Base-by-base conservation (phyloP, 306 rosid species). In the Morella rubra region DNA sequence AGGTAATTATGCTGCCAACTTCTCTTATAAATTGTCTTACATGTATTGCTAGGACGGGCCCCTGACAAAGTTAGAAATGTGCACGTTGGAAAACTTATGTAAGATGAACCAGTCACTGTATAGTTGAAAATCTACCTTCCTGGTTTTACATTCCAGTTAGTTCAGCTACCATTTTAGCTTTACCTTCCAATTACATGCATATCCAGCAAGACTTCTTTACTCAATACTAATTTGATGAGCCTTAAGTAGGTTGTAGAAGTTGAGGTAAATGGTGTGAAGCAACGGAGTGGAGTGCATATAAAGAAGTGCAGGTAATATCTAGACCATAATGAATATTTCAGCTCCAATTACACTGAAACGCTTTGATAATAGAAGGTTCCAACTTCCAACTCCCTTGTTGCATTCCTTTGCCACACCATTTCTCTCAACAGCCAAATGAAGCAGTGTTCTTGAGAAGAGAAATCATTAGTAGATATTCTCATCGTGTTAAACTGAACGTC, bases 271-370 rank as follows among this genome's bases (percentile, higher is more conserved):
- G 98, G 97, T 77, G 80, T 76, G 83, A 92, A 88, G 88, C 97
- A 95, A 82, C 88, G 76, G 80, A 95, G 98, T 83, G 97, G 98
- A 60, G 97, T 95, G 70, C 97, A 65, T 71, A 90, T 95, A 84
- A 95, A 89, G 86, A 95, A 92, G 32, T 92, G 97, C 97, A 90
- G 97, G 97, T 94, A 86, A 46, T 69, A 54, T 76, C 58, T 47
- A 20, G 77, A 32, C 37, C 37, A 32, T 32, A 32, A 32, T 32
- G 3, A 2, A 32, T 32, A 32, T 2, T 32, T 32, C 37, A 32
- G 37, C 37, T 32, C 37, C 37, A 32, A 2, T 32, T 32, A 32
- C 2, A 32, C 37, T 32, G 3, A 72, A 58, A 14, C 0, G 20
- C 64, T n/a, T 58, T 58, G 64, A 58, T n/a, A 58, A 58, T 58